Conservation (phyloP, 1,284 basidiomycete genomes). For the Malassezia arunalokei region DNA sequence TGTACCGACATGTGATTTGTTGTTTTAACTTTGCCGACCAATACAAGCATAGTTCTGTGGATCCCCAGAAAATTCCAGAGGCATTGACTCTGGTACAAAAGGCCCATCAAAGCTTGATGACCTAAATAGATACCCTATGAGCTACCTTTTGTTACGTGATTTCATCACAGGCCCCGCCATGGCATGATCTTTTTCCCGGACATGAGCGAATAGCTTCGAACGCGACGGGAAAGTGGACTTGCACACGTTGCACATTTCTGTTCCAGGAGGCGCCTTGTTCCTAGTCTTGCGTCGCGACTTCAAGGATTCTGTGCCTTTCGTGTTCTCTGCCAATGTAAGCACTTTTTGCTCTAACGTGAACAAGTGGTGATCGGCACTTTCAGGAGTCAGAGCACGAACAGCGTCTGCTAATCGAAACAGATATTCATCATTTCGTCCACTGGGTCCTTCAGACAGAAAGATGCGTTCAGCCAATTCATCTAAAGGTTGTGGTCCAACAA, state of each 20-base stretch:
- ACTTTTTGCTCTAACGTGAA: constrained; percentile 57
- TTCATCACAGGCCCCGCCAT: constrained; percentile 50
- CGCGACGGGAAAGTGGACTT: constrained; percentile 57
- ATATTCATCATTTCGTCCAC: constrained; percentile 72
- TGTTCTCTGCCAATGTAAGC: constrained; percentile 17
- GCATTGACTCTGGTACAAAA: not conserved
- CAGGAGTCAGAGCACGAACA: constrained; percentile 59
- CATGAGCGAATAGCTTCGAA: constrained; percentile 67
- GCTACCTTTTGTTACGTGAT: constrained; percentile 57
- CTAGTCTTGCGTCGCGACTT: constrained; percentile 17
- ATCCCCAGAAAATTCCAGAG: not conserved
- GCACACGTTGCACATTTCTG: constrained; percentile 63
- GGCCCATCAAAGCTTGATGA: not conserved
- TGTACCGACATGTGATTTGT: constrained; percentile 1
- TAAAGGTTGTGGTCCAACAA: constrained; percentile 67
- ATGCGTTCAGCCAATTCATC: constrained; percentile 59
- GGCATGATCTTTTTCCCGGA: constrained; percentile 64
- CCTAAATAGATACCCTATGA: not conserved
- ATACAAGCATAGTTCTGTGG: not conserved
- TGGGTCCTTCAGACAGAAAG: constrained; percentile 63
- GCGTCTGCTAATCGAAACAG: constrained; percentile 61
- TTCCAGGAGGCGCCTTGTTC: constrained; percentile 7
- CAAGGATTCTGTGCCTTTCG: constrained; percentile 1
- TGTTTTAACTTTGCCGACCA: constrained; percentile 3
- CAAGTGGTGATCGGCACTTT: constrained; percentile 64